Base-by-base conservation (phyloP, 371 early-diverging fungal genomes). In the Nematocida displodere region DNA sequence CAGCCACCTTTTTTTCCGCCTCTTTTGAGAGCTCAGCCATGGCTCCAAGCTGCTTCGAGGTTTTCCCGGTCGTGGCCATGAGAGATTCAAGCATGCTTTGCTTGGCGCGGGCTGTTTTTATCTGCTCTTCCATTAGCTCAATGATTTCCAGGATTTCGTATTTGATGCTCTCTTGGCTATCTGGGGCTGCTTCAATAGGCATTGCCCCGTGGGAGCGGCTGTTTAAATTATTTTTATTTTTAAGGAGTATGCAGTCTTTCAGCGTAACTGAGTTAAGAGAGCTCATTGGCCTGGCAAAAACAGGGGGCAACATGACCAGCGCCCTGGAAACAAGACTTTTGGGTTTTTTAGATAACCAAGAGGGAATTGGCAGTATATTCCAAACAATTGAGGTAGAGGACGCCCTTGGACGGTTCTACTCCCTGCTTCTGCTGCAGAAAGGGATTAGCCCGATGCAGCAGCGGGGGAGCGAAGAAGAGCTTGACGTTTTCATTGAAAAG, bases 401-500 rank as follows among this genome's bases (percentile, higher is more conserved):
- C 54, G 31, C 36, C 4, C 4, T 61, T 17, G 75, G 75, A 61
- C 29, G 40, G 56, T 71, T 71, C 54, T 71, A 44, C 33, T 59
- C 52, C 34, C 31, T 71, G 15, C 65, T 71, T 49, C 40, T 62
- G 7, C 42, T 71, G 61, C 62, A 71, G 56, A 71, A 71, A 26
- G 47, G 58, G 22, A 46, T 71, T 7, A 24, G 34, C 20, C 5
- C 58, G 28, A 11, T 42, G 8, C 46, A 26, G 50, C 3, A 15
- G 3, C 13, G 50, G 28, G 47, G 59, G 34, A n/a, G n/a, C n/a
- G 75, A 71, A 28, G 13, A 33, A 3, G 52, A 55, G 33, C 33
- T 71, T 28, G 75, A 61, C n/a, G n/a, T 8, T 15, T 58, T 71
- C 33, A n/a, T 71, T 24, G 8, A 17, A 2, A 50, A 33, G n/a